A percentile compares a stretch with the other conserved stretches of the same genome.
These are phyloP conservation scores for Conticribra guillardii DNA, from an alignment of 108 stramenopile species.

Conservation along the genomic window DNA sequence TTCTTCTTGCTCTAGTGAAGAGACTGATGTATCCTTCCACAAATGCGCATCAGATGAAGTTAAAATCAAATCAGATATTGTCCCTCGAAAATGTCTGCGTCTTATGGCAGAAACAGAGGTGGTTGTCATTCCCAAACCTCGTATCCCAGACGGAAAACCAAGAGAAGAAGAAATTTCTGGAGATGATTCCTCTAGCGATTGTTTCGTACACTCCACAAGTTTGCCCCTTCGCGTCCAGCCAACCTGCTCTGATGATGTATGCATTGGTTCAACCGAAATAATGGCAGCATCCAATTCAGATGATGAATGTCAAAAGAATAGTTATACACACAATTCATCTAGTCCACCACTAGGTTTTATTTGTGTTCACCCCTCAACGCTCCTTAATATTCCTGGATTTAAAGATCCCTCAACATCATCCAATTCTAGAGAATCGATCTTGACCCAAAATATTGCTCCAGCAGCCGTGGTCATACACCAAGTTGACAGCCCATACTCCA, in stretches of 20 bases:
- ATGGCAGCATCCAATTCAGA: conserved; percentile 12
- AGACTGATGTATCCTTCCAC: neutral
- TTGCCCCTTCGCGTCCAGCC: conserved; percentile 38
- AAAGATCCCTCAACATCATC: conserved; percentile 36
- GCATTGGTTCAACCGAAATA: too few species aligned
- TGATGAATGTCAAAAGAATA: neutral
- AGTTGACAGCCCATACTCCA: conserved; percentile 4
- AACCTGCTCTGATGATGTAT: too few species aligned
- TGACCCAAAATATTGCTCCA: conserved; percentile 16
- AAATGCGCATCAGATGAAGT: neutral
- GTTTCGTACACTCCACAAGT: conserved; percentile 21
- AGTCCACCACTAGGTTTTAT: conserved; percentile 20
- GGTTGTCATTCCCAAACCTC: conserved; percentile 67
- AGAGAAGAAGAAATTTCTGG: neutral
- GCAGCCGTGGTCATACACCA: conserved; percentile 21
- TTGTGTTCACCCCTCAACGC: conserved; percentile 33
- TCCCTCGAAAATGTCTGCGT: conserved; percentile 11
- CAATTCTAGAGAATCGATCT: conserved; percentile 16
- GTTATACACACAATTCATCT: conserved; percentile 9
- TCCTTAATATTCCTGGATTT: conserved; percentile 42
- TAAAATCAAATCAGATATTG: too few species aligned
- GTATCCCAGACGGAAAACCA: conserved; percentile 26
- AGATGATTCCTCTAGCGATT: too few species aligned
- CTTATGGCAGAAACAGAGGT: conserved; percentile 78
- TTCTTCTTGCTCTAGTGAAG: conserved; percentile 15